Conservation (phyloP, 805 yeast genomes). For the Torulaspora franciscae region DNA sequence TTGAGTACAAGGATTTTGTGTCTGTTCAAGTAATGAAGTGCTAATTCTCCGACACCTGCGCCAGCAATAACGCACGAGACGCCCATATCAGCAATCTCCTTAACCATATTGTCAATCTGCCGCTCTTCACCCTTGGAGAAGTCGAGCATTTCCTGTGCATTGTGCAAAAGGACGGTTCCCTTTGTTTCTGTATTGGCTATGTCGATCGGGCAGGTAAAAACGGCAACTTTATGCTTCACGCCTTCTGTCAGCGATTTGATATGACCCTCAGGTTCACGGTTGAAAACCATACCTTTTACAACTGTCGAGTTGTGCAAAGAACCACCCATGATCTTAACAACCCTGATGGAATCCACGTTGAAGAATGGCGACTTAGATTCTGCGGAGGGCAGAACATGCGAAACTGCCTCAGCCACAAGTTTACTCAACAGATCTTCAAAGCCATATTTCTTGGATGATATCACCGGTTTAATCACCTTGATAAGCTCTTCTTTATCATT, state of each 20-base stretch:
- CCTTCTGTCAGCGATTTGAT: slow-evolving; percentile 53
- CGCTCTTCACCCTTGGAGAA: slow-evolving; percentile 95
- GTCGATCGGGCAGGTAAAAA: slow-evolving; percentile 90
- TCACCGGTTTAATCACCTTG: slow-evolving; percentile 78
- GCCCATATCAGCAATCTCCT: slow-evolving; percentile 78
- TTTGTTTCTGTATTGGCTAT: slow-evolving; percentile 96
- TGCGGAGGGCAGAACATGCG: slow-evolving; percentile 58
- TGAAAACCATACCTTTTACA: slow-evolving; percentile 96
- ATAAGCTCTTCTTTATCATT: slow-evolving; percentile 50
- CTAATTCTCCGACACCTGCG: slow-evolving; percentile 85
- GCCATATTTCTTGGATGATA: slow-evolving; percentile 92
- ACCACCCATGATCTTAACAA: slow-evolving; percentile 95
- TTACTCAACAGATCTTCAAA: slow-evolving; percentile 70
- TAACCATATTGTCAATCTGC: slow-evolving; percentile 79
- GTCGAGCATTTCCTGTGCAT: slow-evolving; percentile 94
- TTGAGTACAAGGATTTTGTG: slow-evolving; percentile 77
- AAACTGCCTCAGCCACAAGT: slow-evolving; percentile 80
- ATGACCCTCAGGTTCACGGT: slow-evolving; percentile 93
- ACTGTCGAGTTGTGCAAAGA: slow-evolving; percentile 69
- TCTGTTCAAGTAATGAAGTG: slow-evolving; percentile 87
- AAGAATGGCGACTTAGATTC: slow-evolving; percentile 41
- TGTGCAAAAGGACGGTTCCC: slow-evolving; percentile 93
- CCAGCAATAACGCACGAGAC: slow-evolving; percentile 91
- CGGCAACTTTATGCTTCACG: slow-evolving; percentile 76
- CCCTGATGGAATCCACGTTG: slow-evolving; percentile 91